phyloP scores from a whole-genome alignment of 257 asterid genomes.

The Cordia subcordata region DNA sequence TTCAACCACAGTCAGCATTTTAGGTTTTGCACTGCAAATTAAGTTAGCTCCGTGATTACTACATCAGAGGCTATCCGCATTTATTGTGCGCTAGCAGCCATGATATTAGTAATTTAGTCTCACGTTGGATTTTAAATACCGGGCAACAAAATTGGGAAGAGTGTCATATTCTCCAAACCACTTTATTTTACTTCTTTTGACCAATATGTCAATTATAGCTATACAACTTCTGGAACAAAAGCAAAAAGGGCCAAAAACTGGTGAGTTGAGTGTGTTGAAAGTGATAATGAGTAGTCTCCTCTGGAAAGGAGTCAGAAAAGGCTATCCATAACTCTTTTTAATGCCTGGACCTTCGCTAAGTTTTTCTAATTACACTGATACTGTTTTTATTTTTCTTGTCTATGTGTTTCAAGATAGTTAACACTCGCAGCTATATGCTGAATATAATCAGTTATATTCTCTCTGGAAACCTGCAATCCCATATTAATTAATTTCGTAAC shows the following conservation, averaged over 20 bases:
- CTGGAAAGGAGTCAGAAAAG: no score
- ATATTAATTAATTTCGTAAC: no score
- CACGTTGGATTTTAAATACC: constrained; percentile 43
- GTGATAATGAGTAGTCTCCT: no score
- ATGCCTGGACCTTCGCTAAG: no score
- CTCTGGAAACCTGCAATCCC: no score
- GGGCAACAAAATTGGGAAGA: constrained; percentile 31
- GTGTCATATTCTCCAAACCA: constrained; percentile 45
- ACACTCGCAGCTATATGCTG: no score
- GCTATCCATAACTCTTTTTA: no score
- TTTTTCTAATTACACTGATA: no score
- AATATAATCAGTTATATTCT: no score
- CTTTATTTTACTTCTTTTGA: constrained; percentile 58
- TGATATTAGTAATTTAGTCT: constrained; percentile 55
- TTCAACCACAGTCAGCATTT: constrained; percentile 19
- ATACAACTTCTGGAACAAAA: constrained; percentile 33
- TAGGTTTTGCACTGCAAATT: constrained; percentile 26
- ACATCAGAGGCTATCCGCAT: constrained; percentile 59
- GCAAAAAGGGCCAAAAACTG: constrained; percentile 17
- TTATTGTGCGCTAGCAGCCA: constrained; percentile 49
- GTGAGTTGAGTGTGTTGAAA: constrained; percentile 10
- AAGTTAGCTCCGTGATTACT: constrained; percentile 47
- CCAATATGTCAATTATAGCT: constrained; percentile 53
- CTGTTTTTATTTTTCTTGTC: no score
- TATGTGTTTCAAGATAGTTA: no score